These are phyloP conservation scores for Phylloporus sp. DNA, from an alignment of 768 basidiomycete species.

Conservation along the genomic window DNA sequence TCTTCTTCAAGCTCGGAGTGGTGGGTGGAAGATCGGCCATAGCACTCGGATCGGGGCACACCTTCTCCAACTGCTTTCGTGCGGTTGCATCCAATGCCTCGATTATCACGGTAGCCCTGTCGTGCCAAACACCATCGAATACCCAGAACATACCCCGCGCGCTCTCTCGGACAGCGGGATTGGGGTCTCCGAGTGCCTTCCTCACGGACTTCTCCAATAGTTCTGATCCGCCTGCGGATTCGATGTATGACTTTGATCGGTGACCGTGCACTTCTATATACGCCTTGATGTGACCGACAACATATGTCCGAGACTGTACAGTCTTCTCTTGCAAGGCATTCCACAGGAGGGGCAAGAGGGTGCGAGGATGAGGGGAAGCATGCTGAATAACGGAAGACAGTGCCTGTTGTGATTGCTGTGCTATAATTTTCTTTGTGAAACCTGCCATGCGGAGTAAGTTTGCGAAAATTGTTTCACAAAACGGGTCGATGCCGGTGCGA, in stretches of 20 bases:
- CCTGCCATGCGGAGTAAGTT: constrained; percentile 81
- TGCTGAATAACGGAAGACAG: constrained; percentile 63
- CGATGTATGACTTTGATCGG: constrained; percentile 60
- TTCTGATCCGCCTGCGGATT: constrained; percentile 63
- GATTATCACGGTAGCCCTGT: constrained; percentile 58
- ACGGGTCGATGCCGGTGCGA: constrained; percentile 65
- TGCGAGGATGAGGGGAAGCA: constrained; percentile 66
- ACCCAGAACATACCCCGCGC: constrained; percentile 76
- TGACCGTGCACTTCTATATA: constrained; percentile 71
- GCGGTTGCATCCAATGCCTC: constrained; percentile 61
- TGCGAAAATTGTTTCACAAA: constrained; percentile 71
- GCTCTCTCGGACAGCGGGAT: constrained; percentile 70
- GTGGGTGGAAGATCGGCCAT: constrained; percentile 41
- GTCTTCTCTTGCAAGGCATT: constrained; percentile 74
- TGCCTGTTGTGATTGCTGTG: constrained; percentile 76
- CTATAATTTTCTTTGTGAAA: constrained; percentile 89
- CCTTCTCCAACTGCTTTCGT: constrained; percentile 83
- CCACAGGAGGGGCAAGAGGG: constrained; percentile 65
- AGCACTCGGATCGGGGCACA: constrained; percentile 57
- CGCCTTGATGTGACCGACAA: constrained; percentile 62
- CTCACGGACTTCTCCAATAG: constrained; percentile 68
- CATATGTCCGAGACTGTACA: constrained; percentile 65
- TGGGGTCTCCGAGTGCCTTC: constrained; percentile 71
- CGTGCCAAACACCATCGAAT: constrained; percentile 71
- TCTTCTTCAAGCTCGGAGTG: constrained; percentile 64